phyloP scores from a whole-genome alignment of 2,329 filamentous ascomycete genomes.

The Didymellaceae sp. region DNA sequence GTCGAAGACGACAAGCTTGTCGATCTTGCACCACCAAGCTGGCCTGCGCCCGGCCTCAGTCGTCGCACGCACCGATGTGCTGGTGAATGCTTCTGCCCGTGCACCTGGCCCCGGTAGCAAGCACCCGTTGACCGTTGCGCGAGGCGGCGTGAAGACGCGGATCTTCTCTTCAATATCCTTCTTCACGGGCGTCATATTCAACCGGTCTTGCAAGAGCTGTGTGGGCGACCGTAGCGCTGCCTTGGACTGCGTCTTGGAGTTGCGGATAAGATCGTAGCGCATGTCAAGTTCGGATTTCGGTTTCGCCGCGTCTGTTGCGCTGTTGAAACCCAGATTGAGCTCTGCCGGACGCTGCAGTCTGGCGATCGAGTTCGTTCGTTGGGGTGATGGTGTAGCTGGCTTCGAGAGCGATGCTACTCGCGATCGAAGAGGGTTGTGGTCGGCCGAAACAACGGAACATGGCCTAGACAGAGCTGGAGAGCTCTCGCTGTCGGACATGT shows the following conservation, averaged over 20 bases:
- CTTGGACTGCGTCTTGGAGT: conserved; percentile 38
- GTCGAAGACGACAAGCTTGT: conserved; percentile 44
- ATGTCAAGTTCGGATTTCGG: conserved; percentile 42
- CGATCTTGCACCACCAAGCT: conserved; percentile 47
- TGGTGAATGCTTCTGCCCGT: conserved; percentile 31
- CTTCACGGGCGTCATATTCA: conserved; percentile 34
- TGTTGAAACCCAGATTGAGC: conserved; percentile 32
- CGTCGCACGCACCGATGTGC: conserved; percentile 35
- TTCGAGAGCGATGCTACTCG: conserved; percentile 19
- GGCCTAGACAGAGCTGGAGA: conserved; percentile 13
- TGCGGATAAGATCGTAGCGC: conserved; percentile 40
- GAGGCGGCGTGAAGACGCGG: conserved; percentile 36
- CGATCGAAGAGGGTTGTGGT: conserved; percentile 15
- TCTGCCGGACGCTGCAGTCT: conserved; percentile 40
- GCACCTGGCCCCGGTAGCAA: conserved; percentile 37
- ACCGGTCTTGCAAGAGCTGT: conserved; percentile 37
- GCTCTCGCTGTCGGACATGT: conserved; percentile 28
- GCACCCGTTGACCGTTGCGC: conserved; percentile 36
- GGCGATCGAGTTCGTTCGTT: conserved; percentile 23
- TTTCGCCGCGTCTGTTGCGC: conserved; percentile 17
- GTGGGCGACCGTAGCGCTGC: conserved; percentile 42
- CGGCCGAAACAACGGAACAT: conserved; percentile 19
- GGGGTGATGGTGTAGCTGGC: conserved; percentile 10
- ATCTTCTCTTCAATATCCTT: conserved; percentile 25
- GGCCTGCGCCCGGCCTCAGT: conserved; percentile 32